Evolutionary conservation across 73 alveolate genomes (phyloP).

Genomic region (Paramecium bursaria): DNA sequence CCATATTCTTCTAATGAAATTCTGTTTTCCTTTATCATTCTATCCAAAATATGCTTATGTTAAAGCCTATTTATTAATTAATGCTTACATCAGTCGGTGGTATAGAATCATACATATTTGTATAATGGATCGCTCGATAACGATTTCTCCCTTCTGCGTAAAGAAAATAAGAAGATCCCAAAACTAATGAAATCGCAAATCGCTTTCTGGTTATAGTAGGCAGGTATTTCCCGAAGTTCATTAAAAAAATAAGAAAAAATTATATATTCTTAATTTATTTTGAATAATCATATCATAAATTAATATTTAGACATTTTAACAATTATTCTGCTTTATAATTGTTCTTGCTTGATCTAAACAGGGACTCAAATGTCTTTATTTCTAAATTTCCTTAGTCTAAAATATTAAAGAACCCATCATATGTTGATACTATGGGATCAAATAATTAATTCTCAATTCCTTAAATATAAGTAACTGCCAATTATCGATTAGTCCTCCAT

Average conservation of each 20-base stretch:
- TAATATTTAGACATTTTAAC: too few species aligned
- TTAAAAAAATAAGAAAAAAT: too few species aligned
- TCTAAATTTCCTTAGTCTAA: slow-evolving; percentile 20
- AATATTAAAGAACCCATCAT: slow-evolving; percentile 31
- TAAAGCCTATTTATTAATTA: slow-evolving; percentile 22
- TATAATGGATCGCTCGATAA: slow-evolving; percentile 25
- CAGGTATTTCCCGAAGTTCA: too few species aligned
- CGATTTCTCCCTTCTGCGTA: slow-evolving; percentile 36
- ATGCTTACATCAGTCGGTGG: slow-evolving; percentile 48
- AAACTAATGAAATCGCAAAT: too few species aligned
- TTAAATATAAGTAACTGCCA: neutral
- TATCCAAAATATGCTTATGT: slow-evolving; percentile 57
- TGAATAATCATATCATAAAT: too few species aligned
- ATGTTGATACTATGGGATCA: slow-evolving; percentile 33
- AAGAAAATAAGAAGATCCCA: neutral
- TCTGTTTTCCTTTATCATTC: neutral
- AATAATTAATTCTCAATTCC: neutral
- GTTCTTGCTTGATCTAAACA: too few species aligned
- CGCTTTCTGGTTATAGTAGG: too few species aligned
- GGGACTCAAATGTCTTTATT: slow-evolving; percentile 3
- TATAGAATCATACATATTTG: slow-evolving; percentile 6
- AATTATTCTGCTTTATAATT: too few species aligned
- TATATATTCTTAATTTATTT: too few species aligned
- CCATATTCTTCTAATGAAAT: neutral
- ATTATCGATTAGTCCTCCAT: neutral